Conservation (phyloP, 2,329 filamentous ascomycete genomes). For the Alternaria arbusti region DNA sequence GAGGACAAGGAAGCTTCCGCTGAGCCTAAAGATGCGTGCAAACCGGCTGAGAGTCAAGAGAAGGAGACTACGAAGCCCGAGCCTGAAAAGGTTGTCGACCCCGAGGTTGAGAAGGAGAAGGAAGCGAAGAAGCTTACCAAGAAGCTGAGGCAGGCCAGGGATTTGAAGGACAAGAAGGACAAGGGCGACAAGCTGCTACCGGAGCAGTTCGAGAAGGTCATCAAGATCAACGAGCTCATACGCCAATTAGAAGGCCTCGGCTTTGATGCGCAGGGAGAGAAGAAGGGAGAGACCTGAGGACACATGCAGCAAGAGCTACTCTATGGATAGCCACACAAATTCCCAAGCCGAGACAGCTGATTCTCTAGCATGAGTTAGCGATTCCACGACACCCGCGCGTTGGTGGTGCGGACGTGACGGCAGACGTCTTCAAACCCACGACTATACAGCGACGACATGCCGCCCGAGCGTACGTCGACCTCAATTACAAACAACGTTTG, state of each 20-base stretch:
- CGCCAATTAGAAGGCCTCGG: slow-evolving; percentile 85
- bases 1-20: slow-evolving; percentile 53
- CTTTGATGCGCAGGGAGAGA: slow-evolving; percentile 79
- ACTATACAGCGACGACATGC: not conserved
- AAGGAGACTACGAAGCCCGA: slow-evolving; percentile 27
- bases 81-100: slow-evolving; percentile 55
- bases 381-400: too few relatives aligned
- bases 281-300: slow-evolving; percentile 51
- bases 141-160: slow-evolving; percentile 91
- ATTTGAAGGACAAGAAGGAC: slow-evolving; percentile 89
- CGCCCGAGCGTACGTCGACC: not conserved
- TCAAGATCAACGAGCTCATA: slow-evolving; percentile 93
- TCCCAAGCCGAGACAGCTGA: not conserved
- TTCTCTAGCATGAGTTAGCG: not conserved
- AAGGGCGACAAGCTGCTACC: slow-evolving; percentile 82
- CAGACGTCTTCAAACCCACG: not conserved
- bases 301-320: not conserved
- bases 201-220: slow-evolving; percentile 96
- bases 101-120: slow-evolving; percentile 84
- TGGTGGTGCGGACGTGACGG: not conserved
- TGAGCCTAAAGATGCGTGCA: slow-evolving; percentile 19
- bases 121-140: slow-evolving; percentile 91
- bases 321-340: not conserved
- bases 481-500: not conserved
- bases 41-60: slow-evolving; percentile 32